Conservation (phyloP, 257 asterid species). For the Scutellaria barbata region DNA sequence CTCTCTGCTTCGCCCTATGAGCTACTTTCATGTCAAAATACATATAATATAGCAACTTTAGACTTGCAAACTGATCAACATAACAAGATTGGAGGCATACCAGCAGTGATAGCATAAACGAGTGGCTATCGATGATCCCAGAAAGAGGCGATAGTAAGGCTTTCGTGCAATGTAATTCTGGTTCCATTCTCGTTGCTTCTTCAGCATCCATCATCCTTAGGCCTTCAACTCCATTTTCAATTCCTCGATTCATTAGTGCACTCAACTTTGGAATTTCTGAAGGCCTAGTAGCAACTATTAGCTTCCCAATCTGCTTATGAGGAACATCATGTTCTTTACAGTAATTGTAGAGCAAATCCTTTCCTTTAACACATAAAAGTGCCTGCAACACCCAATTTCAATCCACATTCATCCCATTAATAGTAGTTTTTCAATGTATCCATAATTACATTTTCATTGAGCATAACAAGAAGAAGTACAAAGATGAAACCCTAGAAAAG, state of each 20-base stretch:
- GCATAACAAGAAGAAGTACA: not conserved
- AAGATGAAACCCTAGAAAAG: no score
- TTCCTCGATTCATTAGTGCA: conserved; percentile 58
- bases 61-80: conserved; percentile 28
- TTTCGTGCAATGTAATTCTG: conserved; percentile 67
- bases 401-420: not conserved
- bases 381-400: conserved; percentile 50
- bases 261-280: conserved; percentile 71
- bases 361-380: conserved; percentile 68
- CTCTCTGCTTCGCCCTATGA: conserved; percentile 94
- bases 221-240: conserved; percentile 72
- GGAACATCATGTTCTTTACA: conserved; percentile 71
- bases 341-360: conserved; percentile 66
- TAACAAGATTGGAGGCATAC: conserved; percentile 37
- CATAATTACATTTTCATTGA: not conserved
- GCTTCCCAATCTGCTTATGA: conserved; percentile 79
- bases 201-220: conserved; percentile 62
- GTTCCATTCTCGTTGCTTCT: conserved; percentile 71
- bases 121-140: conserved; percentile 77
- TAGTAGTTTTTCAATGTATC: not conserved
- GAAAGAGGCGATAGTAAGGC: conserved; percentile 78
- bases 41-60: conserved; percentile 44
- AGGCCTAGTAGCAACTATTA: conserved; percentile 81
- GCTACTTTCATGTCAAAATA: conserved; percentile 59
- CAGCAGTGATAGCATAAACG: conserved; percentile 76